A percentile compares a stretch with the other conserved stretches of the same genome.
Conservation (phyloP, 306 rosid species). For the Sesbania bispinosa region DNA sequence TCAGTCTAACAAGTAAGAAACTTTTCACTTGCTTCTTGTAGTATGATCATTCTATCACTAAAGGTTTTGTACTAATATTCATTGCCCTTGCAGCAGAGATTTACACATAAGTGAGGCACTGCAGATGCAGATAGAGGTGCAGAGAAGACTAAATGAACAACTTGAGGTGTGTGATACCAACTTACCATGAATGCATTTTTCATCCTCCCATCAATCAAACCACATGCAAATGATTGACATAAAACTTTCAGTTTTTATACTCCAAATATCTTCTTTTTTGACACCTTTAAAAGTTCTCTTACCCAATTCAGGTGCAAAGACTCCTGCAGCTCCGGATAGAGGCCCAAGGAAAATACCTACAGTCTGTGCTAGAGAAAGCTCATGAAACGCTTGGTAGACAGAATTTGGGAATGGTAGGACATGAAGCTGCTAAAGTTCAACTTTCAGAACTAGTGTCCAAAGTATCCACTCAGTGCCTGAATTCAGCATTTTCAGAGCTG, state of each 20-base stretch:
- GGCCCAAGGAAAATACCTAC: slow-evolving; percentile 95
- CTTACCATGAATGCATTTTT: neutral
- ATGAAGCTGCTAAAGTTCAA: slow-evolving; percentile 89
- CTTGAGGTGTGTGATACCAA: slow-evolving; percentile 64
- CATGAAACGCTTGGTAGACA: slow-evolving; percentile 92
- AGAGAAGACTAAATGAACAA: slow-evolving; percentile 90
- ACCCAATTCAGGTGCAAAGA: slow-evolving; percentile 77
- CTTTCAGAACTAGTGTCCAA: slow-evolving; percentile 86
- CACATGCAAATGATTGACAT: too few species aligned
- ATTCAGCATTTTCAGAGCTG: slow-evolving; percentile 63
- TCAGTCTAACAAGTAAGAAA: slow-evolving; percentile 72
- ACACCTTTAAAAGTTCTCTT: too few species aligned
- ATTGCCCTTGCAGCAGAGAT: slow-evolving; percentile 43
- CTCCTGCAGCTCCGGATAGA: slow-evolving; percentile 91
- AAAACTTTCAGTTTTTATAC: too few species aligned
- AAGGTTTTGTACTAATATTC: slow-evolving; percentile 16
- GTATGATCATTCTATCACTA: neutral
- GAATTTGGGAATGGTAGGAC: slow-evolving; percentile 70
- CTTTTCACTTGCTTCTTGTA: slow-evolving; percentile 16
- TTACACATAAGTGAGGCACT: slow-evolving; percentile 79
- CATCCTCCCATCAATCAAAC: too few species aligned
- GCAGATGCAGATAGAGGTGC: slow-evolving; percentile 95
- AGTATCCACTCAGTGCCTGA: slow-evolving; percentile 78
- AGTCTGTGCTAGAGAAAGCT: slow-evolving; percentile 87
- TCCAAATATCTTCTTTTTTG: too few species aligned